Base-by-base conservation (phyloP, 2,329 filamentous ascomycete genomes). In the Exophiala spinifera region DNA sequence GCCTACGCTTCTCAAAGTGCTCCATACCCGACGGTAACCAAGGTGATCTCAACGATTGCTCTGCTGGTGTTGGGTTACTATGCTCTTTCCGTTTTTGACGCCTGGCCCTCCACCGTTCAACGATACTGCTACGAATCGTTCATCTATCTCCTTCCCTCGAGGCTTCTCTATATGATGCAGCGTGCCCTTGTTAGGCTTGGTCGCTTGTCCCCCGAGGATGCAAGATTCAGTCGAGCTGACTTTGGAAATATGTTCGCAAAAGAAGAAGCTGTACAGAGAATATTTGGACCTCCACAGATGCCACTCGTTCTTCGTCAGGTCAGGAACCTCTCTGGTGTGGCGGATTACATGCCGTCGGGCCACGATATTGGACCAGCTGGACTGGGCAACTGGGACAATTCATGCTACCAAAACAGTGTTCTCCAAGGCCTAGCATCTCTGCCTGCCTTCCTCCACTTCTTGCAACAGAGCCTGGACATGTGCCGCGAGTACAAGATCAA, bases 391-490 rank as follows among this genome's bases (percentile, higher is more conserved):
- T 86, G 85, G 74, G 89, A 95, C 74, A 96, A 96, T 69, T 96
- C 91, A 1, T 97, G 94, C 75, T 99, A 95, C 70, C 94, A 97
- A 71, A 99, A 99, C 71, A 96, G 91, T 67, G 86, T 96, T 17
- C 83, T 99, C 10, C 91, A 96, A 69, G 85, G 86, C 5, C 76
- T 97, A 39, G 85, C 91, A 1, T 87, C 91, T 3, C 76, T 97
- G 25, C 79, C 81, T 15, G 81, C 86, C 3, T 75, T 97, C 25
- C 80, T 81, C n/a, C 63, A 61, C 21, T 75, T 74, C 56, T 60
- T 74, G 15, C 60, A 69, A 36, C 47, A 67, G 19, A 67, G 78
- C 43, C 59, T 66, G 11, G 33, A 47, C 3, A 40, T 67, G 75
- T 49, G 58, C 54, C 49, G 60, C 2, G 39, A 20, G 36, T 54